Conservation (phyloP, 768 basidiomycete genomes). For the Boletus pseudopeckii region DNA sequence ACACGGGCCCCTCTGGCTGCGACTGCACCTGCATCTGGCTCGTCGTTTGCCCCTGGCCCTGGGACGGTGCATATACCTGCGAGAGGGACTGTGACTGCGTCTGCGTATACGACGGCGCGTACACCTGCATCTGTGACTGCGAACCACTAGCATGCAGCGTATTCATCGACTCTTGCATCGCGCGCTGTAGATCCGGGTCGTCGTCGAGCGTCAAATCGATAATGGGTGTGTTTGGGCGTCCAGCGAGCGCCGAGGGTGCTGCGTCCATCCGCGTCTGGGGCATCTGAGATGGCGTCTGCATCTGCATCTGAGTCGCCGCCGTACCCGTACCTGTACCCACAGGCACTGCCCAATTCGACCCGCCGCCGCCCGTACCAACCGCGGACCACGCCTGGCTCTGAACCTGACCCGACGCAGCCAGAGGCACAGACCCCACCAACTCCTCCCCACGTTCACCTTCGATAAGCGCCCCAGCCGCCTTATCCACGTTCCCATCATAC, state of each 20-base stretch:
- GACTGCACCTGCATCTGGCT: neutral
- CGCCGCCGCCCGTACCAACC: neutral
- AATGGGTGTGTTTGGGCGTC: constrained; percentile 29
- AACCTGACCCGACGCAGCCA: neutral
- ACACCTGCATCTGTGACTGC: constrained; percentile 14
- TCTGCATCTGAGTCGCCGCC: neutral
- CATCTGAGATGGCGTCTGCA: neutral
- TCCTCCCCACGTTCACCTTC: constrained; percentile 48
- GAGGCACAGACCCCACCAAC: neutral
- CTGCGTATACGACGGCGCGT: constrained; percentile 12
- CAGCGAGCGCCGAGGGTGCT: constrained; percentile 4
- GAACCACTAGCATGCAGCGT: constrained; percentile 27
- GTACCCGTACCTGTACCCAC: neutral
- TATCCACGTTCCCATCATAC: constrained; percentile 55
- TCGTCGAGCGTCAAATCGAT: constrained; percentile 66
- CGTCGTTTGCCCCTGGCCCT: neutral
- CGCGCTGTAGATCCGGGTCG: constrained; percentile 46
- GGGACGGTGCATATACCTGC: constrained; percentile 17
- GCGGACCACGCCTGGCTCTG: constrained; percentile 13
- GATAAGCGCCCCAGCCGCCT: constrained; percentile 52
- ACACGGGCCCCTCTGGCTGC: constrained; percentile 38
- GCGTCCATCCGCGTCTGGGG: constrained; percentile 13
- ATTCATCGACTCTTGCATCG: constrained; percentile 53
- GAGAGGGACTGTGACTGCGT: constrained; percentile 5
- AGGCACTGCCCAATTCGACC: constrained; percentile 2